A percentile compares a stretch with the other conserved stretches of the same genome.
Conservation (phyloP, 2,329 filamentous ascomycete genomes). For the Macrophomina phaseolina region DNA sequence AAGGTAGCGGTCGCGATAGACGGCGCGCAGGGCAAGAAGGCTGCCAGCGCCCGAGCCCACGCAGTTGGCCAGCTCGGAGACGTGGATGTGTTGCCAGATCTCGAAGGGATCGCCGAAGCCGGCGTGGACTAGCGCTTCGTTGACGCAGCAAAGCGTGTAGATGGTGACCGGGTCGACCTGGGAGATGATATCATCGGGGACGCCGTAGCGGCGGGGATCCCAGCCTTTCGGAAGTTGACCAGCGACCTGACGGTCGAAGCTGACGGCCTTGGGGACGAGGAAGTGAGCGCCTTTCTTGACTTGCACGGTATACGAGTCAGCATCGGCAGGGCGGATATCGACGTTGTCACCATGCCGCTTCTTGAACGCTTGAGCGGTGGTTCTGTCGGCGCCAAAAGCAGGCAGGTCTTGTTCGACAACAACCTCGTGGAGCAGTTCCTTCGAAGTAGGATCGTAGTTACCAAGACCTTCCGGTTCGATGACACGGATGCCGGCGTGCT, state of each 20-base stretch:
- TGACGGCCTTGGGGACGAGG: slow-evolving; percentile 40
- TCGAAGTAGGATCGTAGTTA: too few species aligned
- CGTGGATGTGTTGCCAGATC: slow-evolving; percentile 43
- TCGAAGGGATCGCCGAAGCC: slow-evolving; percentile 45
- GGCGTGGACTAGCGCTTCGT: slow-evolving; percentile 43
- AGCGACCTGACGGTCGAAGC: slow-evolving; percentile 38
- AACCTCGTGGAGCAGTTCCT: slow-evolving; percentile 41
- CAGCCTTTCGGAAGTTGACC: slow-evolving; percentile 47
- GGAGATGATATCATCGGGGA: slow-evolving; percentile 44
- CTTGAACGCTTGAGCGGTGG: slow-evolving; percentile 39
- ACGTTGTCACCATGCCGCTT: slow-evolving; percentile 42
- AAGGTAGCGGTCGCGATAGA: slow-evolving; percentile 37
- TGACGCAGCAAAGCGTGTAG: slow-evolving; percentile 39
- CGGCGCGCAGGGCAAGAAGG: slow-evolving; percentile 35
- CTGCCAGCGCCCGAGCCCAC: slow-evolving; percentile 43
- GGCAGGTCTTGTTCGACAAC: slow-evolving; percentile 41
- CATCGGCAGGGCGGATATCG: slow-evolving; percentile 29
- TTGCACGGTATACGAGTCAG: slow-evolving; percentile 28
- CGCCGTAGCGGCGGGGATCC: slow-evolving; percentile 42
- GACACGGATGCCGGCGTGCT: slow-evolving; percentile 42
- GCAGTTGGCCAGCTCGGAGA: slow-evolving; percentile 44
- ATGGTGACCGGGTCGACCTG: slow-evolving; percentile 46
- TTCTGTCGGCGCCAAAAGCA: slow-evolving; percentile 40
- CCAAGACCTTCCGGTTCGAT: slow-evolving; percentile 30
- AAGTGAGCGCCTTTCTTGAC: slow-evolving; percentile 41